Evolutionary conservation across 208 protist species (phyloP).

Genomic region (Trichomonas vaginalis): DNA sequence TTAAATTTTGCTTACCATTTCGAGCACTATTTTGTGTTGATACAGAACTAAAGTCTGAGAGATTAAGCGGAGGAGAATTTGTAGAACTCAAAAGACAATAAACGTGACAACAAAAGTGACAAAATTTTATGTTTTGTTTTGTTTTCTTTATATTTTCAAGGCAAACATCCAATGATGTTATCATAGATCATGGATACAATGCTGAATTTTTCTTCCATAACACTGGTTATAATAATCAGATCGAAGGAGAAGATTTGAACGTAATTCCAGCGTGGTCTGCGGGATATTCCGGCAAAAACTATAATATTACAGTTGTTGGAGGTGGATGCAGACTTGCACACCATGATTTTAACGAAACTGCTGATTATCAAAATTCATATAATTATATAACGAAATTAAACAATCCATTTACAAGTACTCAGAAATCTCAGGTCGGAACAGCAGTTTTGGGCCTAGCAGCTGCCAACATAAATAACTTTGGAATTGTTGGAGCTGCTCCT

Average conservation of each 20-base stretch:
- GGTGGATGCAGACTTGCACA: neutral
- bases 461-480: neutral
- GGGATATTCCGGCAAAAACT: neutral
- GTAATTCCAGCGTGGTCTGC: neutral
- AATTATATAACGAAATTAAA: neutral
- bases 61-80: neutral
- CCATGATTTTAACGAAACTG: neutral
- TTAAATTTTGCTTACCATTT: neutral
- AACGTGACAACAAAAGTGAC: neutral
- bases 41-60: neutral
- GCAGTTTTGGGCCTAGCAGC: neutral
- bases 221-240: neutral
- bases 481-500: neutral
- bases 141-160: neutral
- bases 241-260: neutral
- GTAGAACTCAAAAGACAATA: neutral
- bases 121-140: neutral
- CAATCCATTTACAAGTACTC: neutral
- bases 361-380: neutral
- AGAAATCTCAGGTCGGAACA: neutral
- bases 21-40: neutral
- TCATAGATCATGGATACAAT: neutral
- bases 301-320: neutral
- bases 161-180: neutral
- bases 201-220: neutral